phyloP scores from a whole-genome alignment of 441 rosid genomes.

The Bocquillonia castaneifolia region DNA sequence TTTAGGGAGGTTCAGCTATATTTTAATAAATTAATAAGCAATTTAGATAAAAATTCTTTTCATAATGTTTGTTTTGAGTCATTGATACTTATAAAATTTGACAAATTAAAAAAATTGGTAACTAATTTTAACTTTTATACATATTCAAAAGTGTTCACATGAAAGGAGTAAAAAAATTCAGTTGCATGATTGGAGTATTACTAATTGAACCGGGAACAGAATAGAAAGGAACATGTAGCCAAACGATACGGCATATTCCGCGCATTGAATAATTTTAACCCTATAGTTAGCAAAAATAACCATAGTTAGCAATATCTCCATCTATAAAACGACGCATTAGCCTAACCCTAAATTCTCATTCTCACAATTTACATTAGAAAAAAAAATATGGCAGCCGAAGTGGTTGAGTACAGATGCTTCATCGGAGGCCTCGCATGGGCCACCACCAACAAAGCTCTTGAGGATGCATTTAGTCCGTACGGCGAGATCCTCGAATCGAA shows the following conservation, averaged over 20 bases:
- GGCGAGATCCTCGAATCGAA: constrained; percentile 90
- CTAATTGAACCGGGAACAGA: background rate
- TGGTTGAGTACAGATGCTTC: constrained; percentile 76
- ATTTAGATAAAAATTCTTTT: no score
- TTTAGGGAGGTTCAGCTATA: no score
- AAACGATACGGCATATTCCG: constrained; percentile 8
- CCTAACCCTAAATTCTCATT: background rate
- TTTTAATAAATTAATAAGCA: no score
- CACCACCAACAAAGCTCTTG: constrained; percentile 57
- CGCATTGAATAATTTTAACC: constrained; percentile 18
- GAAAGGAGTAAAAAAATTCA: no score
- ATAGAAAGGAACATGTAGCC: constrained; percentile 12
- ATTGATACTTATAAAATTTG: no score
- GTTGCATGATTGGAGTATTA: no score
- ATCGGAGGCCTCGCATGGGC: constrained; percentile 96
- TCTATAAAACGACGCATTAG: constrained; percentile 30
- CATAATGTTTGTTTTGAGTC: no score
- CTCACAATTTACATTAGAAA: background rate
- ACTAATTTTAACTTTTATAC: no score
- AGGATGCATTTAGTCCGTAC: constrained; percentile 49
- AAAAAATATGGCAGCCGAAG: constrained; percentile 65
- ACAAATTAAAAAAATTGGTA: no score
- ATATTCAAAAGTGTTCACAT: no score
- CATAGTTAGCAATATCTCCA: constrained; percentile 24
- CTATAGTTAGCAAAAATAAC: constrained; percentile 26